These are phyloP conservation scores for Neopestalotiopsis sp. DNA, from an alignment of 2,329 filamentous ascomycete genomes.

Conservation along the genomic window DNA sequence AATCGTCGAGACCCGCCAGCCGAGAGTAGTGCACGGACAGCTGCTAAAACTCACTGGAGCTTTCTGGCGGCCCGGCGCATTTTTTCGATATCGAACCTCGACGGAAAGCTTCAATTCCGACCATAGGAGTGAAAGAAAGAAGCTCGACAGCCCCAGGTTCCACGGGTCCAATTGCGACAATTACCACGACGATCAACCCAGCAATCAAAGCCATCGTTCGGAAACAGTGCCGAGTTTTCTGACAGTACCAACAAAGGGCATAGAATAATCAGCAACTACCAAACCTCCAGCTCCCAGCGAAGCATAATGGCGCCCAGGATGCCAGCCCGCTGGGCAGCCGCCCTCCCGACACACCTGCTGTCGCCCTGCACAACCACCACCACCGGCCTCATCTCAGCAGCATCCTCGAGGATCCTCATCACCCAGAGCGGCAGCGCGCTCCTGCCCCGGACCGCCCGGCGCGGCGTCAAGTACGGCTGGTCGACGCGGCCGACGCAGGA, in stretches of 20 bases:
- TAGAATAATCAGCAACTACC: slow-evolving; percentile 26
- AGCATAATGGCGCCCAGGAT: slow-evolving; percentile 51
- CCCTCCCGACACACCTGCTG: slow-evolving; percentile 35
- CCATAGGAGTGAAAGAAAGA: background rate
- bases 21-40: background rate
- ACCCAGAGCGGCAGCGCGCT: slow-evolving; percentile 39
- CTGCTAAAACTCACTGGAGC: background rate
- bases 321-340: slow-evolving; percentile 49
- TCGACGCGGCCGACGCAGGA: slow-evolving; percentile 57
- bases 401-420: slow-evolving; percentile 36
- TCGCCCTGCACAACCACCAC: slow-evolving; percentile 25
- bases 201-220: background rate
- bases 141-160: slow-evolving; percentile 3
- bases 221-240: background rate
- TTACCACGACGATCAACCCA: background rate
- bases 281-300: background rate
- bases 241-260: background rate
- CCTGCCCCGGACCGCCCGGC: slow-evolving; percentile 51
- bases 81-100: slow-evolving; percentile 15
- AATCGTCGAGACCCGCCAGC: slow-evolving; percentile 7
- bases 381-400: slow-evolving; percentile 25
- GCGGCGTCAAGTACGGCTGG: slow-evolving; percentile 67
- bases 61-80: slow-evolving; percentile 12
- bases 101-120: slow-evolving; percentile 14
- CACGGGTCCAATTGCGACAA: slow-evolving; percentile 2